A percentile compares a stretch with the other conserved stretches of the same genome.
These are phyloP conservation scores for Paecilomyces fulvus DNA, from an alignment of 2,329 filamentous ascomycete genomes.

Conservation along the genomic window DNA sequence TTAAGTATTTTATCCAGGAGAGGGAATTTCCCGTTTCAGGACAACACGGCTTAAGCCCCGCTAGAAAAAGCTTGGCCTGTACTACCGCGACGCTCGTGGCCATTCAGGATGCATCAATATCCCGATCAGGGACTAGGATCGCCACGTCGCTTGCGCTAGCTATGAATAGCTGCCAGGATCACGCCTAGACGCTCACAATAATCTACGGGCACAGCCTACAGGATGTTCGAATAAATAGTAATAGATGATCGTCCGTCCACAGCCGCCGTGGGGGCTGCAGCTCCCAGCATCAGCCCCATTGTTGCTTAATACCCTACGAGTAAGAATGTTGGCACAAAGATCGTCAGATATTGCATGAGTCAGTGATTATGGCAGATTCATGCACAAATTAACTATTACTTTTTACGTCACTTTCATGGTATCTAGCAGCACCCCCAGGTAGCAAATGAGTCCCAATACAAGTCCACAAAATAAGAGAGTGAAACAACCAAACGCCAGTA, in stretches of 20 bases:
- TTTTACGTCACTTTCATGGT: background rate
- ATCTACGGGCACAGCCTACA: background rate
- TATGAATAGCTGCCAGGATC: background rate
- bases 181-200: background rate
- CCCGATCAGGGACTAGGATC: background rate
- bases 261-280: background rate
- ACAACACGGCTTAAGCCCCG: background rate
- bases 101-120: background rate
- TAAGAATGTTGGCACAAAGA: background rate
- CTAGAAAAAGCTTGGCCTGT: background rate
- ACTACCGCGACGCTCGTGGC: background rate
- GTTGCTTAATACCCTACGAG: background rate
- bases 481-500: background rate
- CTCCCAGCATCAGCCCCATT: background rate
- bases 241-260: background rate
- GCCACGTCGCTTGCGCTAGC: background rate
- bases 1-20: background rate
- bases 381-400: background rate
- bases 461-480: background rate
- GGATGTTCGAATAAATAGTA: background rate
- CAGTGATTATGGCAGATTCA: background rate
- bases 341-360: background rate
- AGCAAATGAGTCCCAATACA: background rate
- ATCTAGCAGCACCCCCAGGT: background rate
- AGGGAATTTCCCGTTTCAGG: background rate